These are phyloP conservation scores for Articulospora tetracladia DNA, from an alignment of 495 filamentous ascomycete genomes.

Conservation along the genomic window DNA sequence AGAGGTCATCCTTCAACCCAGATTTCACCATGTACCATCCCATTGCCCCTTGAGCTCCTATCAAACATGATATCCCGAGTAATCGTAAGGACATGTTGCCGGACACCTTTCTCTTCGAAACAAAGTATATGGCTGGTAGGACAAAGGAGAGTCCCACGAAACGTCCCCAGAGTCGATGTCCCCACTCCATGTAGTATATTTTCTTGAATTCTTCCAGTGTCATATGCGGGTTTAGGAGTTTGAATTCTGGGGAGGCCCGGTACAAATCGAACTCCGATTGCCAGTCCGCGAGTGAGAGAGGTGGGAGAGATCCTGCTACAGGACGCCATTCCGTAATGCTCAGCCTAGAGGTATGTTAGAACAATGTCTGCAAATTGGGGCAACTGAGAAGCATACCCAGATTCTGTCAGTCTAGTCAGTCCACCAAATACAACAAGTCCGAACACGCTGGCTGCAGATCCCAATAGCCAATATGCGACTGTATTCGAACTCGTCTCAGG, in stretches of 20 bases:
- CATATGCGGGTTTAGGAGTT: constrained; percentile 88
- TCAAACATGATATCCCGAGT: constrained; percentile 79
- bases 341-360: constrained; percentile 48
- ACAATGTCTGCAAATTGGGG: not conserved
- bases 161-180: constrained; percentile 92
- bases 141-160: constrained; percentile 87
- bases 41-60: constrained; percentile 92
- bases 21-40: constrained; percentile 99
- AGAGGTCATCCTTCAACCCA: constrained; percentile 89
- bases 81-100: constrained; percentile 71
- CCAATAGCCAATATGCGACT: constrained; percentile 91
- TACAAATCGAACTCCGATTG: constrained; percentile 90
- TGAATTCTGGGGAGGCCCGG: constrained; percentile 84
- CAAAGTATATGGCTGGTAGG: constrained; percentile 82
- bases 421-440: constrained; percentile 96
- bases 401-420: constrained; percentile 90
- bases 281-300: constrained; percentile 73
- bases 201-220: constrained; percentile 88
- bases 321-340: constrained; percentile 99
- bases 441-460: constrained; percentile 87
- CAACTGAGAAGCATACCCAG: constrained; percentile 58
- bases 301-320: constrained; percentile 90
- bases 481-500: constrained; percentile 66
- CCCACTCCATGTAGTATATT: constrained; percentile 99
- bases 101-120: constrained; percentile 75